Conservation (phyloP, 1,139 yeast genomes). For the Ogataea hybrid region DNA sequence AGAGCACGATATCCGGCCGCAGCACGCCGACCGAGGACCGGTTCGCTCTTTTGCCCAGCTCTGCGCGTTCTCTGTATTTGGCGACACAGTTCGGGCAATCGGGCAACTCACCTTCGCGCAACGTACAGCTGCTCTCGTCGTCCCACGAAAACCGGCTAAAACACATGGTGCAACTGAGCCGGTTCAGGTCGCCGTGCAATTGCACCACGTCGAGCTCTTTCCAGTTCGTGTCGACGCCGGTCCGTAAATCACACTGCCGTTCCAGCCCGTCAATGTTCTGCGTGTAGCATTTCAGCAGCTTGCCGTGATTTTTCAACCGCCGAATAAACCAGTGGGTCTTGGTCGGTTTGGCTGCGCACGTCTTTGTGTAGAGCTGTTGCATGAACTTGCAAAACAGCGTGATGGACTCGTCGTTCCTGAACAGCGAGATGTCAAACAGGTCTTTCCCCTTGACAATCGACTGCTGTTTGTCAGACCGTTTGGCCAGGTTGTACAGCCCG, state of each 20-base stretch:
- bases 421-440: constrained; percentile 80
- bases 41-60: constrained; percentile 59
- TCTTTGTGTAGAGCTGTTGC: constrained; percentile 66
- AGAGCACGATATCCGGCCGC: constrained; percentile 72
- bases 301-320: constrained; percentile 59
- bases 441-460: constrained; percentile 73
- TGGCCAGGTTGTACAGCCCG: constrained; percentile 78
- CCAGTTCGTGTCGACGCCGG: constrained; percentile 44
- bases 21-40: constrained; percentile 56
- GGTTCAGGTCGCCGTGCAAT: constrained; percentile 84
- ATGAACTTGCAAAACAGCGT: constrained; percentile 76
- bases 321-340: constrained; percentile 78
- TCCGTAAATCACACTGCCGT: constrained; percentile 31
- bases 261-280: constrained; percentile 80
- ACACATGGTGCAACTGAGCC: constrained; percentile 49
- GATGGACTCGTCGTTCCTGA: constrained; percentile 63
- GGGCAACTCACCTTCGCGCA: constrained; percentile 57
- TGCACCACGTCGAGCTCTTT: constrained; percentile 74
- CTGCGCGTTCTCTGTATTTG: constrained; percentile 51
- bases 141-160: constrained; percentile 61
- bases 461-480: constrained; percentile 50
- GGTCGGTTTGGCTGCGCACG: constrained; percentile 71
- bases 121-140: constrained; percentile 40
- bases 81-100: constrained; percentile 59
- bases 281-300: constrained; percentile 78